Percentiles rank a stretch among this genome's conserved stretches.
These are phyloP conservation scores for Lecanicillium sp. DNA, from an alignment of 2,329 filamentous ascomycete species.

Conservation along the genomic window DNA sequence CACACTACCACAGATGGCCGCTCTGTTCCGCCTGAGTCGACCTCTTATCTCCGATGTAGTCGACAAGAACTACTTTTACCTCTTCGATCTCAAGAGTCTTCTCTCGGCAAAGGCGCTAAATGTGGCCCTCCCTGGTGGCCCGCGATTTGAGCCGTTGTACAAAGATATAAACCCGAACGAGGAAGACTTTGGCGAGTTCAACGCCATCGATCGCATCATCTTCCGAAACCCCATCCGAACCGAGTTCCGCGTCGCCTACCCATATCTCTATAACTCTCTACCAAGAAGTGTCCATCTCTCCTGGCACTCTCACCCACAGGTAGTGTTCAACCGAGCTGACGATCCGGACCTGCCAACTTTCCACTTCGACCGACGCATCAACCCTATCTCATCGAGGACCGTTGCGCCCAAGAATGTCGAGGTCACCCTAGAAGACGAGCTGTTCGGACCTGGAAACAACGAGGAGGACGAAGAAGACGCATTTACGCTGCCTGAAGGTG, in stretches of 20 bases:
- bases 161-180: slow-evolving; percentile 99
- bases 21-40: slow-evolving; percentile 83
- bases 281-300: slow-evolving; percentile 88
- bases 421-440: slow-evolving; percentile 83
- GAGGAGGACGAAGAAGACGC: slow-evolving; percentile 69
- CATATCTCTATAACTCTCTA: slow-evolving; percentile 92
- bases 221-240: slow-evolving; percentile 93
- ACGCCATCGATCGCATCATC: slow-evolving; percentile 97
- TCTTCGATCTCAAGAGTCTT: slow-evolving; percentile 93
- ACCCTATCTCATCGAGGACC: slow-evolving; percentile 91
- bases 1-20: slow-evolving; percentile 89
- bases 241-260: slow-evolving; percentile 90
- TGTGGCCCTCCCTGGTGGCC: slow-evolving; percentile 93
- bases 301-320: slow-evolving; percentile 90
- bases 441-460: slow-evolving; percentile 76
- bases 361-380: slow-evolving; percentile 96
- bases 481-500: slow-evolving; percentile 71
- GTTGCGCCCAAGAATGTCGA: slow-evolving; percentile 93
- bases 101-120: slow-evolving; percentile 95
- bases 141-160: slow-evolving; percentile 92
- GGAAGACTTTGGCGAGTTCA: slow-evolving; percentile 99
- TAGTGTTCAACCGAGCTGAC: slow-evolving; percentile 82
- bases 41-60: slow-evolving; percentile 86
- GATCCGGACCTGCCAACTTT: slow-evolving; percentile 88
- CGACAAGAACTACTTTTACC: slow-evolving; percentile 95